Conservation (phyloP, 2,329 filamentous ascomycete genomes). For the Penicillium sp. region DNA sequence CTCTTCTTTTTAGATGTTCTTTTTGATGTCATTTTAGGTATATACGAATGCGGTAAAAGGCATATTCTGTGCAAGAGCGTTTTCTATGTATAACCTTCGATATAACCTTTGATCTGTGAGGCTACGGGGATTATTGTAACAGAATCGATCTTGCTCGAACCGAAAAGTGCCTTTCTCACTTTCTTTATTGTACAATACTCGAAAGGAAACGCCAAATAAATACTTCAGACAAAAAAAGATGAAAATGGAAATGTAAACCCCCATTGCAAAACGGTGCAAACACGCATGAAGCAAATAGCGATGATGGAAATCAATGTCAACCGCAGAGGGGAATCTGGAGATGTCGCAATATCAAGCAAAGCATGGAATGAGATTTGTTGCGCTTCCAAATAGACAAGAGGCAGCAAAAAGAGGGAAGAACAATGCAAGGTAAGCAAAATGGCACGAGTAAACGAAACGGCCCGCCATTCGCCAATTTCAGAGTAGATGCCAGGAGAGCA, state of each 20-base stretch:
- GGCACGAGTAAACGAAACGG: slow-evolving; percentile 6
- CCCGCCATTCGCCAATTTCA: slow-evolving; percentile 12
- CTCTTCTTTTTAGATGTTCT: too few relatives aligned
- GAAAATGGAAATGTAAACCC: slow-evolving; percentile 4
- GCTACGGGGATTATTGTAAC: slow-evolving; percentile 6
- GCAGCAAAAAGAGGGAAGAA: not conserved
- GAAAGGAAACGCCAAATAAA: slow-evolving; percentile 20
- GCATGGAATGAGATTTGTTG: slow-evolving; percentile 4
- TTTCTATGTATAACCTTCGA: too few relatives aligned
- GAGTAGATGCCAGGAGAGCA: slow-evolving; percentile 8
- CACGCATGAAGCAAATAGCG: slow-evolving; percentile 5
- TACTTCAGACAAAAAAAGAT: slow-evolving; percentile 9
- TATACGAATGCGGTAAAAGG: too few relatives aligned
- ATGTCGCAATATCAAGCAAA: slow-evolving; percentile 16
- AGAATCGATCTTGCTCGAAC: slow-evolving; percentile 19
- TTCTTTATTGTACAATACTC: slow-evolving; percentile 24
- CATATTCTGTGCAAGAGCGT: too few relatives aligned
- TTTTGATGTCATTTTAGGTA: too few relatives aligned
- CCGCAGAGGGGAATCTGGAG: slow-evolving; percentile 26
- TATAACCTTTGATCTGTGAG: not conserved
- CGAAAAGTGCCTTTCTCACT: slow-evolving; percentile 22
- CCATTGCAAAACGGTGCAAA: not conserved
- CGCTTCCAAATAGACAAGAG: slow-evolving; percentile 6
- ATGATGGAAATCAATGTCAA: slow-evolving; percentile 13
- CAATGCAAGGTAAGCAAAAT: not conserved